Base-by-base conservation (phyloP, 441 rosid species). In the Pelargonium citronellum region DNA sequence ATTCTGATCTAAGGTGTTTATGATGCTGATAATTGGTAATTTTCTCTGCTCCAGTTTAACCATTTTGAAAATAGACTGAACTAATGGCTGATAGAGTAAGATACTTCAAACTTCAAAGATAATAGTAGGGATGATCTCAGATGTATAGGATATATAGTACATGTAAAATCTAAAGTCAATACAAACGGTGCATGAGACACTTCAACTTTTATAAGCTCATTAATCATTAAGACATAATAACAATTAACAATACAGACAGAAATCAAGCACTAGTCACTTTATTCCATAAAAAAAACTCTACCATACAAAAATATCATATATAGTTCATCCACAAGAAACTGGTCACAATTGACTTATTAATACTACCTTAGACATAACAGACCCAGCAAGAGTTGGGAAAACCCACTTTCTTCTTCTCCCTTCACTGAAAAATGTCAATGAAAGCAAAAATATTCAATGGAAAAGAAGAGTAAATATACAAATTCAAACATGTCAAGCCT, bases 391-490 rank as follows among this genome's bases (percentile, higher is more conserved):
- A 71, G 86, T 83, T 44, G 98, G 98, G 69, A 95, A 95, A 67
- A 86, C 87, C 99, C 99, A 95, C 76, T 89, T 90, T 80, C 96
- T 87, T 74, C 98, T 81, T 69, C 91, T 91, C 69, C 95, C 99
- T 87, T 95, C 97, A 66, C 99, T 95, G 91, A 55, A 74, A 80
- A 34, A 64, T 65, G 73, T 58, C 71, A 79, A 71, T 4, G 19
- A 63, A 72, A 57, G 55, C 55, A 70, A 69, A 66, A 73, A 71
- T 58, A 70, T 67, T 64, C n/a, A 34, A 44, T 15, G 62, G 60
- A 6, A 53, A 53, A 6, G 55, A 47, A 53, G 60, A 53, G 15
- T 53, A 51, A 34, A 51, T 3, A 51, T 51, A 53, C 3, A 53
- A 8, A 37, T 37, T 37, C 41, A 34, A 34, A 0, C 5, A 37